These are phyloP conservation scores for Podaxis carcinomalis DNA, from an alignment of 768 basidiomycete genomes.

Conservation along the genomic window DNA sequence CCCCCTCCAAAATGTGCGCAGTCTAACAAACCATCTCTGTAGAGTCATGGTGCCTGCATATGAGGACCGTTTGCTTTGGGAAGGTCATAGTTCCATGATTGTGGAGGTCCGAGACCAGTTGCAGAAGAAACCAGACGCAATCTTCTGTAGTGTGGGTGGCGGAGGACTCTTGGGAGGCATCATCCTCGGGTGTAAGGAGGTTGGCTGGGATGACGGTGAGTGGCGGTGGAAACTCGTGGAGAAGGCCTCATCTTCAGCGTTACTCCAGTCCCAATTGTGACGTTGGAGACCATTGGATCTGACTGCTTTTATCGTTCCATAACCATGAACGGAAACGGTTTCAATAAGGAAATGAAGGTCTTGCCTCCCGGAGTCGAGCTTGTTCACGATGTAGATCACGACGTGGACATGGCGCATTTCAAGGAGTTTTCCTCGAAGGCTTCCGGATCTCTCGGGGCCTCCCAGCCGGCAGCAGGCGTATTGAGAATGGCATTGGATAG, in stretches of 20 bases:
- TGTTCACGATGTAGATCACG: constrained; percentile 35
- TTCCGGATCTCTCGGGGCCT: constrained; percentile 67
- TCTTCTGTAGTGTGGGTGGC: constrained; percentile 78
- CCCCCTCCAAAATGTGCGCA: not conserved
- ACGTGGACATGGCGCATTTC: constrained; percentile 56
- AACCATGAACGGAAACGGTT: constrained; percentile 46
- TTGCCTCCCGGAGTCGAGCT: constrained; percentile 39
- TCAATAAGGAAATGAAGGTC: constrained; percentile 24
- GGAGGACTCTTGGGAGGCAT: constrained; percentile 69
- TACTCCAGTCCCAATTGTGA: constrained; percentile 54
- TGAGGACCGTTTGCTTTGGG: constrained; percentile 66
- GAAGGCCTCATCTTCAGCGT: not conserved
- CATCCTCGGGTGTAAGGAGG: constrained; percentile 57
- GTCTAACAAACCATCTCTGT: constrained; percentile 1
- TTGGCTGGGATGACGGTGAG: constrained; percentile 70
- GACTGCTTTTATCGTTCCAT: constrained; percentile 73
- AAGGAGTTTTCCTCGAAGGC: constrained; percentile 57
- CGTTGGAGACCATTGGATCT: constrained; percentile 67
- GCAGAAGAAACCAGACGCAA: constrained; percentile 53
- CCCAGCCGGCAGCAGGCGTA: constrained; percentile 54
- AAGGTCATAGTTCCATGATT: constrained; percentile 75
- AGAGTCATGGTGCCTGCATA: constrained; percentile 73
- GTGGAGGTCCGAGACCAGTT: constrained; percentile 58
- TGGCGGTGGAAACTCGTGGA: not conserved
- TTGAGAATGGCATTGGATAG: constrained; percentile 64